Base-by-base conservation (phyloP, 1,139 yeast species). In the Protomyces gravidus region DNA sequence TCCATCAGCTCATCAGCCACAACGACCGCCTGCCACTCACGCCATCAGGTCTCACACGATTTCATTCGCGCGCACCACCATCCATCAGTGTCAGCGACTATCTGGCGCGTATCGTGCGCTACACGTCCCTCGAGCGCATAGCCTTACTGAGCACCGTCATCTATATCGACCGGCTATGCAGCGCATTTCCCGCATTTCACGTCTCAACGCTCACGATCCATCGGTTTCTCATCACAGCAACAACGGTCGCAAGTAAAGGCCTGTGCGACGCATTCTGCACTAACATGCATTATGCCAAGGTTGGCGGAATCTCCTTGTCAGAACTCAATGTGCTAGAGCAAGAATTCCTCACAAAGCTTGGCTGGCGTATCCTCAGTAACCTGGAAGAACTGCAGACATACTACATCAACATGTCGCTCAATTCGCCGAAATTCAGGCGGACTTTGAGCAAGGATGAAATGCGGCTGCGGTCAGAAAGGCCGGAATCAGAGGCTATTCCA, bases 211-310 rank as follows among this genome's bases (percentile, higher is more conserved):
- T 94, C 72, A 92, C 98, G 0, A 96, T 90, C 3, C 98, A 92
- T 71, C 79, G 98, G 62, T 92, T 89, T 68, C 74, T 92, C 60
- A 77, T 92, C 56, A 90, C 96, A 0, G 95, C 96, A 0, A 89
- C 96, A 0, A 87, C 94, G 69, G 83, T 90, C 3, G 95, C 95
- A 0, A 86, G 92, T 64, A 92, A 92, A 71, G 95, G 96, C 1
- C 78, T 92, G 67, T 94, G 96, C 71, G 98, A 92, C 72, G 85
- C 90, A 48, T 92, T 92, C 71, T 90, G 95, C 71, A 89, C 97
- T 4, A 92, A 90, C 71, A 81, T 85, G 40, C 97, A 90, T 71
- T 92, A 92, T 70, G 96, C 97, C 9, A 86, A 87, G 70, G 97
- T 92, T 19, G 98, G 98, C 1, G 98, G 98, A 65, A 85, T 92